Percentiles rank a stretch among this genome's conserved stretches.
Evolutionary conservation across 1,284 basidiomycete species (phyloP).

Genomic region (Fomitiporia mediterranea): DNA sequence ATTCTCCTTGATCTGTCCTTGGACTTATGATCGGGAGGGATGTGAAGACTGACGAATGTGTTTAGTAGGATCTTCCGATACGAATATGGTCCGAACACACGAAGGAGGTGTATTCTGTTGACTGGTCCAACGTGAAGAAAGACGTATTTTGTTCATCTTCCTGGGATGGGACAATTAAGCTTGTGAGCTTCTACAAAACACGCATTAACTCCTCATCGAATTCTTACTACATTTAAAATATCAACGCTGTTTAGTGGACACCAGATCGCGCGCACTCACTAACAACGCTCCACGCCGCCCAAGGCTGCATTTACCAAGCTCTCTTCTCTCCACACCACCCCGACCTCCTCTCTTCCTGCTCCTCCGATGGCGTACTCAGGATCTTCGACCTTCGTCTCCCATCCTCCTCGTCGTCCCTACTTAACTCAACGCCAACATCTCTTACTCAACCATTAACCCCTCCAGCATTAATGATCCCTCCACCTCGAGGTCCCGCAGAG

Average conservation of each 20-base stretch:
- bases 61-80: constrained; percentile 77
- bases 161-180: constrained; percentile 90
- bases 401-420: too few relatives aligned
- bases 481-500: constrained; percentile 47
- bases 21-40: neutral
- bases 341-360: constrained; percentile 76
- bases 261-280: constrained; percentile 77
- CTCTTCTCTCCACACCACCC: constrained; percentile 90
- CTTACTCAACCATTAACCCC: constrained; percentile 20
- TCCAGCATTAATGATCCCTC: constrained; percentile 19
- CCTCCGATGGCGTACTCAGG: constrained; percentile 78
- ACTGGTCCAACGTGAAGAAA: constrained; percentile 96
- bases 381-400: constrained; percentile 74
- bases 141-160: constrained; percentile 84
- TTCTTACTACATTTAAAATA: too few relatives aligned
- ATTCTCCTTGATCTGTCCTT: constrained; percentile 2
- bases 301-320: constrained; percentile 83
- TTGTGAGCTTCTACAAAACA: constrained; percentile 52
- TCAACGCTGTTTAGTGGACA: constrained; percentile 66
- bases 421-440: constrained; percentile 25
- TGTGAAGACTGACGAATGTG: constrained; percentile 28
- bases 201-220: neutral
- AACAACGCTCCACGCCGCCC: constrained; percentile 77
- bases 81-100: constrained; percentile 92
- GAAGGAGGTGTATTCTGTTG: constrained; percentile 89